Evolutionary conservation across 345 rosid genomes (phyloP).

Genomic region (Salix koriyanagi): DNA sequence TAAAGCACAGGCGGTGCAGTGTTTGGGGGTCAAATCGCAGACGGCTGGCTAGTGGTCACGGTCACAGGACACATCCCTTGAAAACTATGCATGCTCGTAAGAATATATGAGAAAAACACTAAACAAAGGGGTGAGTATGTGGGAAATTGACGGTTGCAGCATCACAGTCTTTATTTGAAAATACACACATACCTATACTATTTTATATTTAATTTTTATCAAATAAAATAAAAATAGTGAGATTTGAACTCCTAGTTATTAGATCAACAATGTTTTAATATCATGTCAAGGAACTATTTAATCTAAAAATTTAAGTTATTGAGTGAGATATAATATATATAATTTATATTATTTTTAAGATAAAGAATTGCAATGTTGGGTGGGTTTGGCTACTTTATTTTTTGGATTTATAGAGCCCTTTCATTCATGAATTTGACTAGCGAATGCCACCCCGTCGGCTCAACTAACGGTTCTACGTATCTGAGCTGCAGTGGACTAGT

Average conservation of each 20-base stretch:
- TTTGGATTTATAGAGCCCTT: not conserved
- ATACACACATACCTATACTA: fast-evolving
- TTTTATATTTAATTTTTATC: too few species aligned
- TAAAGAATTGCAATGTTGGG: not conserved
- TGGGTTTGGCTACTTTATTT: not conserved
- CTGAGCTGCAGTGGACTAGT: not conserved
- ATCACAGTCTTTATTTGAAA: not conserved
- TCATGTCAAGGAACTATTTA: too few species aligned
- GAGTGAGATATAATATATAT: too few species aligned
- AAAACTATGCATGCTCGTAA: not conserved
- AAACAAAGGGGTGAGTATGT: not conserved
- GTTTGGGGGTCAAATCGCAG: conserved; percentile 12
- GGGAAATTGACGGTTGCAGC: not conserved
- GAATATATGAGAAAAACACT: not conserved
- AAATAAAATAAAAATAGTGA: too few species aligned
- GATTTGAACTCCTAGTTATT: too few species aligned
- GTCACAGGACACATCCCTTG: not conserved
- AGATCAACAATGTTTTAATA: fast-evolving
- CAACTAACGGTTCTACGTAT: not conserved
- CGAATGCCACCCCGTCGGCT: conserved; percentile 13
- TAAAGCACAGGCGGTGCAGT: not conserved
- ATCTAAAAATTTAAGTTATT: too few species aligned
- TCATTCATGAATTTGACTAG: not conserved
- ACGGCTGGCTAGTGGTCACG: conserved; percentile 10
- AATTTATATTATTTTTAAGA: too few species aligned